phyloP scores from a whole-genome alignment of 2,329 filamentous ascomycete genomes.

The Knufia petricola region DNA sequence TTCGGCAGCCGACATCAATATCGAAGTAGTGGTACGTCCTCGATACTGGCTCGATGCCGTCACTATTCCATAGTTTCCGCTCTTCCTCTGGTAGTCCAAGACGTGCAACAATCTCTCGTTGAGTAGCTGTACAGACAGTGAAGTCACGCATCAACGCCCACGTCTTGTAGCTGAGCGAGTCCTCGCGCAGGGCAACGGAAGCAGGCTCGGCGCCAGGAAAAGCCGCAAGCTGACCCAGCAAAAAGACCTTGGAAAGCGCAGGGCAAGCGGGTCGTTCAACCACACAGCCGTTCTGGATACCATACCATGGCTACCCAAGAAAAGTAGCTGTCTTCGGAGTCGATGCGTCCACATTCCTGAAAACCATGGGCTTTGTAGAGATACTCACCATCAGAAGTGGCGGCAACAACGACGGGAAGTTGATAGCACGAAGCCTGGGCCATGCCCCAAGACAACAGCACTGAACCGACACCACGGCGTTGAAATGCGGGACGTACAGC shows the following conservation, averaged over 20 bases:
- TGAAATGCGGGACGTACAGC: conserved; percentile 24
- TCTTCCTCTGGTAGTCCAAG: background rate
- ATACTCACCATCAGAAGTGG: conserved; percentile 21
- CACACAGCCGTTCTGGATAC: conserved; percentile 7
- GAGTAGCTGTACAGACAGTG: conserved; percentile 10
- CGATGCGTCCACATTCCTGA: conserved; percentile 15
- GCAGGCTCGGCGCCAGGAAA: background rate
- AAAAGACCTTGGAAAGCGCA: background rate
- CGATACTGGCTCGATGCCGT: conserved; percentile 1
- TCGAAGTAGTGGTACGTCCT: background rate
- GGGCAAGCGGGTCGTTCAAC: background rate
- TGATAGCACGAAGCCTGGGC: conserved; percentile 19
- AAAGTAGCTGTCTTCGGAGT: conserved; percentile 7
- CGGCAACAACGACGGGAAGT: conserved; percentile 23
- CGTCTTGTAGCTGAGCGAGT: conserved; percentile 11
- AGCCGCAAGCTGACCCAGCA: background rate
- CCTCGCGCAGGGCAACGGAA: background rate
- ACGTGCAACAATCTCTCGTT: background rate
- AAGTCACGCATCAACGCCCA: conserved; percentile 21
- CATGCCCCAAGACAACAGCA: conserved; percentile 23
- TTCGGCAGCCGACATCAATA: background rate
- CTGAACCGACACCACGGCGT: conserved; percentile 24
- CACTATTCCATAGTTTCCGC: background rate
- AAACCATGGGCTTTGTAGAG: conserved; percentile 27
- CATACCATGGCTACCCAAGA: conserved; percentile 14